Evolutionary conservation across 1,139 yeast species (phyloP).

Genomic region (Debaryomyces sp.): DNA sequence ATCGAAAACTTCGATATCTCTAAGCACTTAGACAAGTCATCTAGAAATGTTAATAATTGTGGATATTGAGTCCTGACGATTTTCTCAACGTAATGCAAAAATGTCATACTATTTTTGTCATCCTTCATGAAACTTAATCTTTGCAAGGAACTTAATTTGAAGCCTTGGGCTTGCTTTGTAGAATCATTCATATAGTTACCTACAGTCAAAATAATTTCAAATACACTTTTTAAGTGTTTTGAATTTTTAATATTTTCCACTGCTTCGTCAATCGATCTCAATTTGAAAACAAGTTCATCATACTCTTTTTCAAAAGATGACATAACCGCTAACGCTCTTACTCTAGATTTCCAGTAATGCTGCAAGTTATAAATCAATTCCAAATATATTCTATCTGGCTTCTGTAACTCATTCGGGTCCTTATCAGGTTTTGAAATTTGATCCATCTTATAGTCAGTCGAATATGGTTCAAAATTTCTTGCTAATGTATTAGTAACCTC

Average conservation of each 20-base stretch:
- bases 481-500: conserved; percentile 68
- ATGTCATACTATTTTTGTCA: conserved; percentile 75
- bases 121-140: conserved; percentile 77
- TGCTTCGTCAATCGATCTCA: conserved; percentile 65
- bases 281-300: conserved; percentile 61
- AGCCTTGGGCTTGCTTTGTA: conserved; percentile 79
- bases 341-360: conserved; percentile 81
- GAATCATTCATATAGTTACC: conserved; percentile 86
- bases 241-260: conserved; percentile 63
- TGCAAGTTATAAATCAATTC: conserved; percentile 75
- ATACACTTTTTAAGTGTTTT: conserved; percentile 60
- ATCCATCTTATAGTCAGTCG: conserved; percentile 54
- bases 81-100: conserved; percentile 78
- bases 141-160: conserved; percentile 73
- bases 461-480: conserved; percentile 68
- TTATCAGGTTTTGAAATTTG: conserved; percentile 62
- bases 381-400: conserved; percentile 75
- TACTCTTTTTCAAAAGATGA: conserved; percentile 70
- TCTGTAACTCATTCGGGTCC: conserved; percentile 71
- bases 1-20: conserved; percentile 67
- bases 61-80: conserved; percentile 71
- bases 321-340: conserved; percentile 65
- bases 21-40: conserved; percentile 60
- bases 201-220: conserved; percentile 76
- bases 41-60: conserved; percentile 57